phyloP scores from a whole-genome alignment of 1,284 basidiomycete genomes.

The Microbotryum lychnidis-dioicae region DNA sequence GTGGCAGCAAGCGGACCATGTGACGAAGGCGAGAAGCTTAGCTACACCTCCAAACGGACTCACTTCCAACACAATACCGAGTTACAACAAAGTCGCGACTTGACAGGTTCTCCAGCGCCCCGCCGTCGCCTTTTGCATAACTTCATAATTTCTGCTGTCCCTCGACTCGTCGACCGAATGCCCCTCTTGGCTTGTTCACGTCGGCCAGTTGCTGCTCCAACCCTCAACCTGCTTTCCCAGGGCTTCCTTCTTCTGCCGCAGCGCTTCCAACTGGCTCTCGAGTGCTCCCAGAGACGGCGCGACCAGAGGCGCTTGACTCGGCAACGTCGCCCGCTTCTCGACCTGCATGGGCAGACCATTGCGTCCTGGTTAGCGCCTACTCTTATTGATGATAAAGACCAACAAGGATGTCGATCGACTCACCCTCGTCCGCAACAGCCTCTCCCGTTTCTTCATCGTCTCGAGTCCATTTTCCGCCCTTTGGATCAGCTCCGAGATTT shows the following conservation, averaged over 20 bases:
- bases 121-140: too few relatives aligned
- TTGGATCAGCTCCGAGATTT: conserved; percentile 29
- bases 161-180: background rate
- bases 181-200: background rate
- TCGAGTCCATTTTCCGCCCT: conserved; percentile 28
- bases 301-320: background rate
- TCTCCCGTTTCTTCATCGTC: conserved; percentile 23
- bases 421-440: conserved; percentile 19
- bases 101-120: too few relatives aligned
- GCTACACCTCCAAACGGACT: too few relatives aligned
- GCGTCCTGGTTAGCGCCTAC: too few relatives aligned
- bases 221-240: conserved; percentile 12
- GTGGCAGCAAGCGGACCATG: too few relatives aligned
- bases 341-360: conserved; percentile 1
- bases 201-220: conserved; percentile 8
- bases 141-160: background rate
- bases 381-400: too few relatives aligned
- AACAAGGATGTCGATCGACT: background rate
- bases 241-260: conserved; percentile 14
- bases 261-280: conserved; percentile 9
- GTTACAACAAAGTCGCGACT: too few relatives aligned
- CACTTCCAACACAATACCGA: too few relatives aligned
- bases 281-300: conserved; percentile 7
- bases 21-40: too few relatives aligned
- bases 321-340: conserved; percentile 11